Evolutionary conservation across 2,329 filamentous ascomycete species (phyloP).

Genomic region (Alternaria dauci): DNA sequence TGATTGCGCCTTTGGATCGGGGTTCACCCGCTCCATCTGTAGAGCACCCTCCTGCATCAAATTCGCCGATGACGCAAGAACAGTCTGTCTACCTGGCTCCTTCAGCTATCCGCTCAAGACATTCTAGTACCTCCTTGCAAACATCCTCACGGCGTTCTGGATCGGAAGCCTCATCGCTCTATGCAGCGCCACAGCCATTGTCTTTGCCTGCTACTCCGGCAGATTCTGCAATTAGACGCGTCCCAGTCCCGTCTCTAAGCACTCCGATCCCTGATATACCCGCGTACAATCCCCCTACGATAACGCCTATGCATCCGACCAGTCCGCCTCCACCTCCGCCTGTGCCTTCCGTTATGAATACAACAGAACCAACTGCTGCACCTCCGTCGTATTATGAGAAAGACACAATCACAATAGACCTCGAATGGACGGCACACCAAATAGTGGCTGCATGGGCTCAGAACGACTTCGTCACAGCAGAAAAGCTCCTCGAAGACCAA

Average conservation of each 20-base stretch:
- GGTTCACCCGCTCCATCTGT: background rate
- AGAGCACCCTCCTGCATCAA: background rate
- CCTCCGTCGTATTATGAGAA: conserved; percentile 19
- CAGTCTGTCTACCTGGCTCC: conserved; percentile 5
- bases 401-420: conserved; percentile 15
- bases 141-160: background rate
- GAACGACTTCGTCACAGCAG: conserved; percentile 30
- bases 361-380: background rate
- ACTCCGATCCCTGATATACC: background rate
- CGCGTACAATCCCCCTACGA: background rate
- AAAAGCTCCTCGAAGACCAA: conserved; percentile 34
- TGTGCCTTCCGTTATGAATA: background rate
- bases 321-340: background rate
- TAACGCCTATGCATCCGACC: background rate
- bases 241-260: background rate
- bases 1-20: background rate
- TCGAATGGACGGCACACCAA: conserved; percentile 31
- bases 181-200: background rate
- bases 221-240: background rate
- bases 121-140: conserved; percentile 1
- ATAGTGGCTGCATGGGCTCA: conserved; percentile 33
- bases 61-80: background rate
- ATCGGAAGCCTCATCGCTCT: conserved; percentile 7
- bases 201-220: background rate
- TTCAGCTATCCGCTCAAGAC: background rate